phyloP scores from a whole-genome alignment of 2,329 filamentous ascomycete species.

The Aureobasidium sp. region DNA sequence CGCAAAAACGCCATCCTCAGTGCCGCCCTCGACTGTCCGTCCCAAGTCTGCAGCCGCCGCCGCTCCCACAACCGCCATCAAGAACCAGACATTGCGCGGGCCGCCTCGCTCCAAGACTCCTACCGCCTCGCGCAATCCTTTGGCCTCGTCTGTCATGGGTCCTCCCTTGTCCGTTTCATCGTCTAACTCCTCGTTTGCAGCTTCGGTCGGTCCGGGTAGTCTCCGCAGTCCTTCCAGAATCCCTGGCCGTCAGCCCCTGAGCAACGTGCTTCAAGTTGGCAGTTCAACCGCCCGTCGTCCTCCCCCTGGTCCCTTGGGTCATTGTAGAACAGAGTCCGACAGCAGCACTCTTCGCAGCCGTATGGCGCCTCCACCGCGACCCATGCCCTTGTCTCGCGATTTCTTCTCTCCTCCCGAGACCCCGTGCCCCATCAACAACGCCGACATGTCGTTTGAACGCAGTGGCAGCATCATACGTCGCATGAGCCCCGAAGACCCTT shows the following conservation, averaged over 20 bases:
- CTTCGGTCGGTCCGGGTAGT: conserved; percentile 27
- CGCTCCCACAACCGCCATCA: conserved; percentile 25
- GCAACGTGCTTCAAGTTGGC: conserved; percentile 60
- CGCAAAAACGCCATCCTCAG: neutral
- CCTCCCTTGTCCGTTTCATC: conserved; percentile 21
- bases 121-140: conserved; percentile 26
- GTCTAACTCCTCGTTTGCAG: conserved; percentile 32
- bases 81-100: conserved; percentile 4
- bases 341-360: conserved; percentile 30
- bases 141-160: conserved; percentile 21
- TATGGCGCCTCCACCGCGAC: conserved; percentile 35
- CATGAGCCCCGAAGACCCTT: conserved; percentile 71
- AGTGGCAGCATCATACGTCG: conserved; percentile 54
- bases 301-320: conserved; percentile 29
- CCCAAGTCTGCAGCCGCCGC: conserved; percentile 28
- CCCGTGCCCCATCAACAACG: conserved; percentile 20
- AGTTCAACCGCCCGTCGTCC: conserved; percentile 73
- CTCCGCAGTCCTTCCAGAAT: conserved; percentile 59
- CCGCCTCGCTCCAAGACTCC: conserved; percentile 35
- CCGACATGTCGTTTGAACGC: conserved; percentile 39
- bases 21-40: neutral
- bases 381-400: conserved; percentile 68
- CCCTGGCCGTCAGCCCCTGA: conserved; percentile 62
- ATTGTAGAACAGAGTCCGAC: conserved; percentile 32
- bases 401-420: conserved; percentile 52